Conservation (phyloP, 2,329 filamentous ascomycete species). For the Aspergillus sp. region DNA sequence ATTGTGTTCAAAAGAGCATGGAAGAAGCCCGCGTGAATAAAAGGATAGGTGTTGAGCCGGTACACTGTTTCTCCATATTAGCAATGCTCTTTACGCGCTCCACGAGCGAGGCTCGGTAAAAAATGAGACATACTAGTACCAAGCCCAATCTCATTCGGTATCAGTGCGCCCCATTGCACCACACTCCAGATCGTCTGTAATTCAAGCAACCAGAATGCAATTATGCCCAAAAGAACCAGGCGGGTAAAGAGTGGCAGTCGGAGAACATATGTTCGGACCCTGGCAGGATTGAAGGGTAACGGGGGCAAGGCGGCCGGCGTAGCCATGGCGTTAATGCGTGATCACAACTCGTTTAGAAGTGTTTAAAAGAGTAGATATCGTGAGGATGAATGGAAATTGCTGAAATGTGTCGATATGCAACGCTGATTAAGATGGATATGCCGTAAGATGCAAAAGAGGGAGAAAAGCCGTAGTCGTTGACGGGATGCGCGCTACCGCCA, state of each 20-base stretch:
- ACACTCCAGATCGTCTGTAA: slow-evolving; percentile 69
- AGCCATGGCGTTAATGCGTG: slow-evolving; percentile 30
- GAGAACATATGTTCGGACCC: slow-evolving; percentile 74
- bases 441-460: too few species aligned
- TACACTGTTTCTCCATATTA: slow-evolving; percentile 60
- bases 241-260: slow-evolving; percentile 87
- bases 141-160: slow-evolving; percentile 70
- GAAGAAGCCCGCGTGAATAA: slow-evolving; percentile 77
- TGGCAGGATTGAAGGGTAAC: slow-evolving; percentile 63
- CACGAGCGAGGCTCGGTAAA: too few species aligned
- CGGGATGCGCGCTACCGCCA: too few species aligned
- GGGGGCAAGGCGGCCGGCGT: slow-evolving; percentile 45
- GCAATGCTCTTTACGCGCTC: background rate
- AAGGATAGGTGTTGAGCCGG: slow-evolving; percentile 83
- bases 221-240: slow-evolving; percentile 60
- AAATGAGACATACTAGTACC: slow-evolving; percentile 57
- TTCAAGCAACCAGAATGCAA: slow-evolving; percentile 64
- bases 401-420: too few species aligned
- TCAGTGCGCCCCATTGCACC: slow-evolving; percentile 70
- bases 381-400: too few species aligned
- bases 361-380: too few species aligned
- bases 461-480: too few species aligned
- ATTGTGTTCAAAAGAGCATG: slow-evolving; percentile 76
- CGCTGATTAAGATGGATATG: too few species aligned
- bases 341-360: too few species aligned